A percentile compares a stretch with the other conserved stretches of the same genome.
Conservation (phyloP, 2,329 filamentous ascomycete species). For the Colletotrichum liaoningense region DNA sequence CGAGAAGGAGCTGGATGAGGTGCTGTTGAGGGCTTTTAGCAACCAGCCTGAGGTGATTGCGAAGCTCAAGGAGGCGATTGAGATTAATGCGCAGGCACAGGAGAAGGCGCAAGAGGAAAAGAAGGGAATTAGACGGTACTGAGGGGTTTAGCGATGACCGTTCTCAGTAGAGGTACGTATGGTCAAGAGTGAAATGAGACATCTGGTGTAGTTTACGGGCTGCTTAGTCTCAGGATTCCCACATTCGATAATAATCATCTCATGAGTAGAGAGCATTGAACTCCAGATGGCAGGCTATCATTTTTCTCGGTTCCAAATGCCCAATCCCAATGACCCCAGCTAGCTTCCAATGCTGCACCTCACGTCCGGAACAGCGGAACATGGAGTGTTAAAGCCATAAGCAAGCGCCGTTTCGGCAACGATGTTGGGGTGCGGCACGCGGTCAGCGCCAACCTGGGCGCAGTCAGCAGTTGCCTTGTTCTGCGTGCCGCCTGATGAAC, state of each 20-base stretch:
- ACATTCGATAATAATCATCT: no score
- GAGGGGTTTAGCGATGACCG: not conserved
- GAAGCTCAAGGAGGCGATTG: constrained; percentile 71
- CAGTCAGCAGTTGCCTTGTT: not conserved
- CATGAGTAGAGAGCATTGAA: no score
- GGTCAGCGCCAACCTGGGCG: not conserved
- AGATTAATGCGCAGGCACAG: constrained; percentile 66
- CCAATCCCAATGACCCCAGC: no score
- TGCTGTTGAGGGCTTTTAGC: constrained; percentile 68
- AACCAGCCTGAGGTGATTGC: constrained; percentile 68
- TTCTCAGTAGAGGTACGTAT: not conserved
- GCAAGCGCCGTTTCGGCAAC: not conserved
- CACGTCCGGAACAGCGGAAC: no score
- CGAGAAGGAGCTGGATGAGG: constrained; percentile 66
- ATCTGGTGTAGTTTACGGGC: not conserved
- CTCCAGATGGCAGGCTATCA: no score
- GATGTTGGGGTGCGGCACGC: not conserved
- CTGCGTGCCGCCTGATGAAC: not conserved
- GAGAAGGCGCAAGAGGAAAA: constrained; percentile 54
- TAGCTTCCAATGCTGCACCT: no score
- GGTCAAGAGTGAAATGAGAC: not conserved
- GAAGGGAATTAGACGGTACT: constrained; percentile 40
- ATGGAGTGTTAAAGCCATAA: no score
- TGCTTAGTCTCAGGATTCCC: not conserved
- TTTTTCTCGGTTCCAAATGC: no score